Base-by-base conservation (phyloP, 1,284 basidiomycete species). In the Laetiporus sulphureus region DNA sequence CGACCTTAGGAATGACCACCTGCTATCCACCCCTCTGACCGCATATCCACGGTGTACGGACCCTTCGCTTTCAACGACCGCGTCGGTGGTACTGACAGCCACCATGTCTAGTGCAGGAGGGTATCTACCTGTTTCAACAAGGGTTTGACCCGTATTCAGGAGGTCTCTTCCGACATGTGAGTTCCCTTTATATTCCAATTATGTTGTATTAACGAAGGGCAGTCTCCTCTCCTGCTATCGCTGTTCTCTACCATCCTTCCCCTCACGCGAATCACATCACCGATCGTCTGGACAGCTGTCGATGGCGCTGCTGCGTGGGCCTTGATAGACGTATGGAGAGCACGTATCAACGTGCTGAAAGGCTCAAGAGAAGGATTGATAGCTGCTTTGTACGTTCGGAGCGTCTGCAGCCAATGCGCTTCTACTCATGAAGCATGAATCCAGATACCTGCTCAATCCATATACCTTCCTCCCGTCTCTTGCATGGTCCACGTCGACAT, bases 391-490 rank as follows among this genome's bases (percentile, higher is more conserved):
- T 89, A 55, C 53, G 82, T 71, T 29, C 3, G n/a, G 12, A 21
- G 35, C 16, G 3, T 24, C 4, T 8, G 5, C 37, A 3, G 8
- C n/a, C n/a, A n/a, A n/a, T n/a, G n/a, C n/a, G n/a, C 15, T 25
- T 8, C 32, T 12, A 8, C 11, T 5, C 15, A n/a, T 4, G 20
- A 34, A 38, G 20, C 41, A 40, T 19, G n/a, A 21, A 13, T 34
- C 2, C 51, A 93, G 90, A 30, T 93, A 86, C 63, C 74, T 97
- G 3, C 65, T 95, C 46, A 96, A 96, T 53, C 94, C 94, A 3
- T 94, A 95, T 60, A 66, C 88, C 4, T 61, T 94, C 36, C 68
- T 91, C 1, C 79, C 91, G 0, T 85, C 81, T 29, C 65, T 93
- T 2, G 85, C 91, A 0, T 65, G 82, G 6, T 94, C 92, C 0